A percentile compares a stretch with the other conserved stretches of the same genome.
These are phyloP conservation scores for Fraxinus albicans DNA, from an alignment of 305 asterid genomes.

Conservation along the genomic window DNA sequence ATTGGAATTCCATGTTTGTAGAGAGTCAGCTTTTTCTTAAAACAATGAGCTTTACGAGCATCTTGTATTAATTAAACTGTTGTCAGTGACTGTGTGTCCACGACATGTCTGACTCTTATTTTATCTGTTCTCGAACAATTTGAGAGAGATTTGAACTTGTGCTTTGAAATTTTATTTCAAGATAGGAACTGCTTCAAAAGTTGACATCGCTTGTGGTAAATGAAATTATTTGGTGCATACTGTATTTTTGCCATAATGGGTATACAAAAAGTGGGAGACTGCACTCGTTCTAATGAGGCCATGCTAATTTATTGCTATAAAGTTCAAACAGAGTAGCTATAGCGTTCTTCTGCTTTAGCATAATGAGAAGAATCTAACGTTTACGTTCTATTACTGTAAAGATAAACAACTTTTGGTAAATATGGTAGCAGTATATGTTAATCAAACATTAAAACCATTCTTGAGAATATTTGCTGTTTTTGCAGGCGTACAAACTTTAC, in stretches of 20 bases:
- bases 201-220: not conserved
- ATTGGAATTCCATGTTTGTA: not conserved
- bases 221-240: not conserved
- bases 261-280: not conserved
- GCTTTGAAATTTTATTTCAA: not conserved
- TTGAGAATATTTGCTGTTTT: constrained; percentile 3
- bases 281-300: not conserved
- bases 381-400: not conserved
- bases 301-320: not conserved
- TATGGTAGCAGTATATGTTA: not conserved
- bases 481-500: constrained; percentile 80
- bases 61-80: too few species aligned
- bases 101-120: not conserved
- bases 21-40: not conserved
- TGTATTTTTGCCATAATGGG: too few species aligned
- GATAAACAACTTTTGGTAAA: not conserved
- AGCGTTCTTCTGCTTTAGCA: not conserved
- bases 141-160: not conserved
- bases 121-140: not conserved
- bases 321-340: not conserved
- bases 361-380: not conserved
- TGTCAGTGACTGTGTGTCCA: not conserved
- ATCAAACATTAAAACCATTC: not conserved
- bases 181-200: not conserved
- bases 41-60: not conserved